Percentiles rank a stretch among this genome's conserved stretches.
Evolutionary conservation across 1,139 yeast species (phyloP).

Genomic region (Taiozyma sp.): DNA sequence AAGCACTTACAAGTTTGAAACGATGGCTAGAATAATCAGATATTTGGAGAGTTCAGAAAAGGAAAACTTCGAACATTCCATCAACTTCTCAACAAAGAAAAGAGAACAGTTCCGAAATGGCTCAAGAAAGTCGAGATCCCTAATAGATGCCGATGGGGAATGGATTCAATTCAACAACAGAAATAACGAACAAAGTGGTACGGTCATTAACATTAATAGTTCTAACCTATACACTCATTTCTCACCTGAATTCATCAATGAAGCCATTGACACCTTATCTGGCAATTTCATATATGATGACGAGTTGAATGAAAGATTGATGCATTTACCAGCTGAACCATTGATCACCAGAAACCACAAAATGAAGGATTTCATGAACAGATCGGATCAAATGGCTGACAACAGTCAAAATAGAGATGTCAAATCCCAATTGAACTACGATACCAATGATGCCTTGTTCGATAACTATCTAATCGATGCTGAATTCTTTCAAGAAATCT

Average conservation of each 20-base stretch:
- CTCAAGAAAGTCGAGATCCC: constrained; percentile 8
- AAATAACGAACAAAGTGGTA: not conserved
- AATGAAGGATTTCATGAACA: not conserved
- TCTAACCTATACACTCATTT: not conserved
- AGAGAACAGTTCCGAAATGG: constrained; percentile 11
- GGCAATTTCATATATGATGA: not conserved
- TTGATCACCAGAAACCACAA: not conserved
- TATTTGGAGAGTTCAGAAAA: constrained; percentile 12
- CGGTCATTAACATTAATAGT: not conserved
- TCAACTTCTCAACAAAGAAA: constrained; percentile 1
- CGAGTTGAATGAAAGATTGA: not conserved
- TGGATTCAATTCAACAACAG: constrained; percentile 14
- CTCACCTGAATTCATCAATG: not conserved
- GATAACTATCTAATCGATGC: not conserved
- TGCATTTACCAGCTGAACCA: not conserved
- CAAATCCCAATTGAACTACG: not conserved
- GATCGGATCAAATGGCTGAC: not conserved
- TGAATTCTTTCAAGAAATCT: not conserved
- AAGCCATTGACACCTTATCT: not conserved
- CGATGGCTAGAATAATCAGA: constrained; percentile 13
- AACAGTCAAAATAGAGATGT: not conserved
- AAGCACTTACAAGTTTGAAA: constrained; percentile 7
- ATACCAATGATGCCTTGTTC: not conserved
- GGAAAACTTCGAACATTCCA: constrained; percentile 1
- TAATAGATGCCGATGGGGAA: constrained; percentile 6